Percentiles rank a stretch among this genome's conserved stretches.
Conservation (phyloP, 805 yeast genomes). For the Zygotorulaspora sp. region DNA sequence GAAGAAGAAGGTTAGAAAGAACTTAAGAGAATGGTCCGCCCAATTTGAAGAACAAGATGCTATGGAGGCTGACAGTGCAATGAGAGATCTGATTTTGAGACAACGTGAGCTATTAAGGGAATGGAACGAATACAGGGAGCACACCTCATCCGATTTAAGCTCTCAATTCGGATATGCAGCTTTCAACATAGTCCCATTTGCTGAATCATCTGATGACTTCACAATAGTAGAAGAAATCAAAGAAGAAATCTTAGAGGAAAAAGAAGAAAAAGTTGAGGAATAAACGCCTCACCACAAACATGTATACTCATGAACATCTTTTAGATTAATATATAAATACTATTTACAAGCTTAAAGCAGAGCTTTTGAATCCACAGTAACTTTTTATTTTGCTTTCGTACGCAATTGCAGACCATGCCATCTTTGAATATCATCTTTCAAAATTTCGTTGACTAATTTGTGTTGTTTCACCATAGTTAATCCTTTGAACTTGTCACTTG, state of each 20-base stretch:
- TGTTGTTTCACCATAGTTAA: conserved; percentile 86
- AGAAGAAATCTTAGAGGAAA: conserved; percentile 69
- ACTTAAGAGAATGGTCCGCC: conserved; percentile 81
- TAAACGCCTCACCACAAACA: background rate
- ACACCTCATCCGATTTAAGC: conserved; percentile 44
- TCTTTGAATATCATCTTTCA: conserved; percentile 77
- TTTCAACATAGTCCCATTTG: conserved; percentile 41
- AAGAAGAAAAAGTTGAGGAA: conserved; percentile 59
- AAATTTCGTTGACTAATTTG: conserved; percentile 72
- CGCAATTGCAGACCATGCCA: conserved; percentile 95
- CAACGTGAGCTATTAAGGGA: conserved; percentile 79
- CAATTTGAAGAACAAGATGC: conserved; percentile 93
- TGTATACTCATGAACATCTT: background rate
- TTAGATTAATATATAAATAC: background rate
- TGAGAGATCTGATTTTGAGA: conserved; percentile 79
- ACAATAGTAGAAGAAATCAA: conserved; percentile 73
- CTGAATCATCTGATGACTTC: conserved; percentile 45
- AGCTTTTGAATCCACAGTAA: no score
- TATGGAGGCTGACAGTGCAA: conserved; percentile 90
- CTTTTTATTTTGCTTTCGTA: conserved; percentile 50
- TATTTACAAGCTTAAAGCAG: background rate
- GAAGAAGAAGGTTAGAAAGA: conserved; percentile 85
- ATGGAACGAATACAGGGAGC: conserved; percentile 77
- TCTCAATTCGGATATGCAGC: conserved; percentile 19
- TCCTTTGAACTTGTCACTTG: conserved; percentile 71